phyloP scores from a whole-genome alignment of 2,329 filamentous ascomycete species.

The Saccharata proteae region DNA sequence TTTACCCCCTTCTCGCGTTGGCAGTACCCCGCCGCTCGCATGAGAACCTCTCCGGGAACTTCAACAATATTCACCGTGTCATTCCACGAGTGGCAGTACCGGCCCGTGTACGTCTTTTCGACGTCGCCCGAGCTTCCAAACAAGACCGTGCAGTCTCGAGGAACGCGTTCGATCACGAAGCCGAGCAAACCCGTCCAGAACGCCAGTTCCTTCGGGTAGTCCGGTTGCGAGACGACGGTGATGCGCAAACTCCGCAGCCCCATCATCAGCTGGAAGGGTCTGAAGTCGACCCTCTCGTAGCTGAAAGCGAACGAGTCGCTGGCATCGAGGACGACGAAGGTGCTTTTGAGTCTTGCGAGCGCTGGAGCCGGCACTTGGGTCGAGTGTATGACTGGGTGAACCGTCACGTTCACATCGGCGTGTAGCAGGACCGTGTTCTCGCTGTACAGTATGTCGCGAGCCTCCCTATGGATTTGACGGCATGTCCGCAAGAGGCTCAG shows the following conservation, averaged over 20 bases:
- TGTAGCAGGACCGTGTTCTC: constrained; percentile 26
- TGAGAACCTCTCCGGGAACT: background rate
- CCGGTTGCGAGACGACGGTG: constrained; percentile 1
- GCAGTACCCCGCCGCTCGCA: constrained; percentile 2
- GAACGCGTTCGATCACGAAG: constrained; percentile 5
- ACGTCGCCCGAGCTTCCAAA: background rate
- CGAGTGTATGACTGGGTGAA: constrained; percentile 2
- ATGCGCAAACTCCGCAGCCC: constrained; percentile 1
- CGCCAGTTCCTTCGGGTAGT: background rate
- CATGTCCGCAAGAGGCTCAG: constrained; percentile 5
- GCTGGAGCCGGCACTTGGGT: background rate
- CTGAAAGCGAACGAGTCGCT: background rate
- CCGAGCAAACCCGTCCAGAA: constrained; percentile 1
- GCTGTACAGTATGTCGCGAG: constrained; percentile 31
- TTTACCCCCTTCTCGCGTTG: constrained; percentile 1
- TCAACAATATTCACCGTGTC: background rate
- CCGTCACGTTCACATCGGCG: constrained; percentile 2
- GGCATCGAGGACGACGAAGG: constrained; percentile 5
- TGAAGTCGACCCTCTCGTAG: constrained; percentile 1
- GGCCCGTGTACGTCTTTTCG: background rate
- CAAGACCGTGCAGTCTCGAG: background rate
- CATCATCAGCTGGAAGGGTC: constrained; percentile 4
- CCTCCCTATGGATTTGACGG: constrained; percentile 29
- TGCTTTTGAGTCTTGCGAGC: background rate
- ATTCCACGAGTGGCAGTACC: background rate